Conservation (phyloP, 2,329 filamentous ascomycete species). For the Aureobasidium melanogenum region DNA sequence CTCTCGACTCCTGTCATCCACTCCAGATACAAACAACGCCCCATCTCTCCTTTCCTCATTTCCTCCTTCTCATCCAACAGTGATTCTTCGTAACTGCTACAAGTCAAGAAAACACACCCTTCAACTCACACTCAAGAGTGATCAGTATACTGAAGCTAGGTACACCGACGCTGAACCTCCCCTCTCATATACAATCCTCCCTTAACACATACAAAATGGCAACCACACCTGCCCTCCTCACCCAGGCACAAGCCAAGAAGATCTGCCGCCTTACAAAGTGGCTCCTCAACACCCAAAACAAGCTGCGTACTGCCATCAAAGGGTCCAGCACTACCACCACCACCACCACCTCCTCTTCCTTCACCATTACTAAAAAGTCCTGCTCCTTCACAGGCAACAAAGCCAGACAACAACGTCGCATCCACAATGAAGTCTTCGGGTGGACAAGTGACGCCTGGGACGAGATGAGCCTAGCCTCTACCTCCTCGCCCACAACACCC, state of each 20-base stretch:
- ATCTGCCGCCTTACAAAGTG: background rate
- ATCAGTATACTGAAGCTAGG: background rate
- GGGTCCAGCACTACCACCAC: background rate
- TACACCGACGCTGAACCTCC: background rate
- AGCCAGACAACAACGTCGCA: background rate
- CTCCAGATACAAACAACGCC: background rate
- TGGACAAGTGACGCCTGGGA: background rate
- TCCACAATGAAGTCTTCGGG: slow-evolving; percentile 9
- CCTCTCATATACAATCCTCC: background rate
- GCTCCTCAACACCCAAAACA: background rate
- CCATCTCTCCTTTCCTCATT: background rate
- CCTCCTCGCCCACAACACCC: background rate
- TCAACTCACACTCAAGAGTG: background rate
- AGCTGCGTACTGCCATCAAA: background rate
- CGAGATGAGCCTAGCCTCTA: background rate
- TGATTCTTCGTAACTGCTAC: background rate
- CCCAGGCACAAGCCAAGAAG: background rate
- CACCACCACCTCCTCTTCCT: too few species aligned
- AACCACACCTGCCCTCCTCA: background rate
- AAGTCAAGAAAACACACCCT: background rate
- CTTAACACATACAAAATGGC: background rate
- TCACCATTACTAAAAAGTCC: background rate
- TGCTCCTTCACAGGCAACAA: background rate
- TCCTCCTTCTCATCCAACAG: background rate
- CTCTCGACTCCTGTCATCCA: background rate